Evolutionary conservation across 148 eudicot genomes (phyloP).

Genomic region (Linanthus parryae): DNA sequence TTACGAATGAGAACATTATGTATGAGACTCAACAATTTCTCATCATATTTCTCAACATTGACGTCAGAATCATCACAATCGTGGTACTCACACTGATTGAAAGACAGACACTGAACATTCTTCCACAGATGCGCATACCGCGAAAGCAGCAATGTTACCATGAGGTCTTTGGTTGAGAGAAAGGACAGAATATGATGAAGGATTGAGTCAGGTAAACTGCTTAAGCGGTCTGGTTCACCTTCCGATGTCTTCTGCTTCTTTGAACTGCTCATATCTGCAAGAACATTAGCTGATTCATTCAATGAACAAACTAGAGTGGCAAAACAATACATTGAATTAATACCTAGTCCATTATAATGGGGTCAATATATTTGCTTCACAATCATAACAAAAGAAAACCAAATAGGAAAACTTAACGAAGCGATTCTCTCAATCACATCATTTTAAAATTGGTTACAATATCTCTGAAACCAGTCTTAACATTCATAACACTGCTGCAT

Average conservation of each 20-base stretch:
- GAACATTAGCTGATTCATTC: too few relatives aligned
- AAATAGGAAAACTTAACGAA: too few relatives aligned
- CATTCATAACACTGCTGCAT: too few relatives aligned
- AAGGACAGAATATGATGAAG: not conserved
- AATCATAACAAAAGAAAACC: too few relatives aligned
- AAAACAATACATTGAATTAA: too few relatives aligned
- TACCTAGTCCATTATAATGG: too few relatives aligned
- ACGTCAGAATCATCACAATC: not conserved
- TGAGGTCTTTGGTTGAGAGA: not conserved
- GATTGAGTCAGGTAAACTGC: not conserved
- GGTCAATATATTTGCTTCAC: too few relatives aligned
- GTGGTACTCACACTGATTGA: not conserved
- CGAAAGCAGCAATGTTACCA: not conserved
- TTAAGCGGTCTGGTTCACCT: not conserved
- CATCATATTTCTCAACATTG: not conserved
- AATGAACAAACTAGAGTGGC: too few relatives aligned
- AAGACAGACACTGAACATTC: not conserved
- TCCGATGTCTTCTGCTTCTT: not conserved
- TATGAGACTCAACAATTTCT: not conserved
- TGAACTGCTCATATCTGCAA: not conserved
- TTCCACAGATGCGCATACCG: not conserved
- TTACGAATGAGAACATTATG: not conserved
- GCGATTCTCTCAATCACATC: too few relatives aligned
- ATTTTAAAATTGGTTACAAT: too few relatives aligned
- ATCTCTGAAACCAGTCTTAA: too few relatives aligned